Percentiles rank a stretch among this genome's conserved stretches.
Evolutionary conservation across 2,329 filamentous ascomycete genomes (phyloP).

Genomic region (Xylaria digitata): DNA sequence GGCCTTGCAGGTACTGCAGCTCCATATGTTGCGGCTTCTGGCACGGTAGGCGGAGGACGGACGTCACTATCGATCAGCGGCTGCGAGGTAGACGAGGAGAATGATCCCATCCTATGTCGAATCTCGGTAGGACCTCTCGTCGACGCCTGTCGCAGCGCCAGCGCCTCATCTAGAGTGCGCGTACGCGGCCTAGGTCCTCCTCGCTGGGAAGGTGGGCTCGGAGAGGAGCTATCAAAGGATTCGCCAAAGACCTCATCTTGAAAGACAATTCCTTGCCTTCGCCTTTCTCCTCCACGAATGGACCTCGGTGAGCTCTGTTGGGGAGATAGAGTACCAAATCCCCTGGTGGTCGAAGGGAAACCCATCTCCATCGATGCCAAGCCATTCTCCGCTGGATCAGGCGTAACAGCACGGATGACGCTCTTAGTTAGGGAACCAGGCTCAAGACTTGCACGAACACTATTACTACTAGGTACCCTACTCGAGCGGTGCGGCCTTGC

Average conservation of each 20-base stretch:
- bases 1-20: conserved; percentile 52
- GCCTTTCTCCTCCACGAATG: conserved; percentile 57
- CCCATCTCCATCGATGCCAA: conserved; percentile 39
- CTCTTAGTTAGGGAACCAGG: conserved; percentile 49
- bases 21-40: conserved; percentile 58
- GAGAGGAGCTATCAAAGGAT: conserved; percentile 60
- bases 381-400: conserved; percentile 62
- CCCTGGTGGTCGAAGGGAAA: conserved; percentile 48
- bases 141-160: conserved; percentile 58
- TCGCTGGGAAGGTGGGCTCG: conserved; percentile 54
- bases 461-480: conserved; percentile 39
- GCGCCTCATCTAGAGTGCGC: conserved; percentile 67
- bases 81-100: conserved; percentile 68
- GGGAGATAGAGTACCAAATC: conserved; percentile 53
- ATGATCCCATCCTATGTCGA: conserved; percentile 75
- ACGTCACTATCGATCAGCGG: conserved; percentile 60
- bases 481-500: conserved; percentile 43
- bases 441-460: conserved; percentile 45
- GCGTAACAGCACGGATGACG: conserved; percentile 74
- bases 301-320: conserved; percentile 61
- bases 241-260: conserved; percentile 67
- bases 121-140: conserved; percentile 55
- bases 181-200: conserved; percentile 63
- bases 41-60: conserved; percentile 54
- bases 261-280: conserved; percentile 71